phyloP scores from a whole-genome alignment of 805 yeast species.

The Lachancea dasiensis region DNA sequence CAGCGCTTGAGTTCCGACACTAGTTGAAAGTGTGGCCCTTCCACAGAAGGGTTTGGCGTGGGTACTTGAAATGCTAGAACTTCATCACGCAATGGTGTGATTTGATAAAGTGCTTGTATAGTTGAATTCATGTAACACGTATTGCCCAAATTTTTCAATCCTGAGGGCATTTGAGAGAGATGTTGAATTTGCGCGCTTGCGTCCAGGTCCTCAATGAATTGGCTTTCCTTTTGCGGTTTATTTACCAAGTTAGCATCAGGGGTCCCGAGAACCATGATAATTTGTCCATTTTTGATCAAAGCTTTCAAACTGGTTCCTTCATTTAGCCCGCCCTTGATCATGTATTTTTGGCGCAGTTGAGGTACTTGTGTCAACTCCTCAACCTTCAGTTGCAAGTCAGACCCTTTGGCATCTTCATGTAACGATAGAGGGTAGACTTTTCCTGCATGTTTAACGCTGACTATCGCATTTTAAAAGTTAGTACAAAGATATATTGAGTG shows the following conservation, averaged over 20 bases:
- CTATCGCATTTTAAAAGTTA: conserved; percentile 8
- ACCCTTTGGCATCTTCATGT: conserved; percentile 32
- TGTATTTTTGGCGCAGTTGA: conserved; percentile 81
- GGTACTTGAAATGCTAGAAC: conserved; percentile 44
- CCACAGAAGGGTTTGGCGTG: conserved; percentile 20
- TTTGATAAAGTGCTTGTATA: conserved; percentile 78
- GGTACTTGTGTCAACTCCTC: conserved; percentile 75
- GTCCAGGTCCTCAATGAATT: conserved; percentile 65
- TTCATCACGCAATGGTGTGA: conserved; percentile 63
- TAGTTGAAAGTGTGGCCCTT: conserved; percentile 31
- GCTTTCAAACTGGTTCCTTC: conserved; percentile 48
- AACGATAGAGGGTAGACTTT: conserved; percentile 49
- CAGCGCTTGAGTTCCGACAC: conserved; percentile 45
- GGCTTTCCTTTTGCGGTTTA: conserved; percentile 48
- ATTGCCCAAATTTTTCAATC: conserved; percentile 90
- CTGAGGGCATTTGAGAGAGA: conserved; percentile 65
- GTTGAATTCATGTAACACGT: conserved; percentile 92
- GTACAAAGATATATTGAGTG: too few species aligned
- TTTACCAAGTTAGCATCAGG: conserved; percentile 58
- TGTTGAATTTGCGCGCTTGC: conserved; percentile 31
- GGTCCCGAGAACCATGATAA: conserved; percentile 87
- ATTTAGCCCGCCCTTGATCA: conserved; percentile 79
- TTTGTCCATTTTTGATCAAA: conserved; percentile 54
- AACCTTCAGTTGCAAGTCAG: conserved; percentile 62
- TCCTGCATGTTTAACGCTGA: conserved; percentile 60